Evolutionary conservation across 345 rosid species (phyloP).

Genomic region (Passiflora organensis): DNA sequence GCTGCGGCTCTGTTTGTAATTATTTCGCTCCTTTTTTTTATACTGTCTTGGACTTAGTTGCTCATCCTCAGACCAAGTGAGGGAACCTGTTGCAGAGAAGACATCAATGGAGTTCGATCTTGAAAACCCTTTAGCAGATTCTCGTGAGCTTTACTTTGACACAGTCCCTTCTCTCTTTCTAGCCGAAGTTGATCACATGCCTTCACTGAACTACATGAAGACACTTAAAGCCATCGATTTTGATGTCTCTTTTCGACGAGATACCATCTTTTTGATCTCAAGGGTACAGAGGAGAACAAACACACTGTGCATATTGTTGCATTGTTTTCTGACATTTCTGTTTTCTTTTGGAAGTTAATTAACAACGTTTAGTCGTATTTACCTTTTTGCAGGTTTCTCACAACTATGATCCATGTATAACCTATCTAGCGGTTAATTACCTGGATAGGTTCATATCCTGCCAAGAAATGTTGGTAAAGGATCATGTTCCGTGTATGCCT

Average conservation of each 20-base stretch:
- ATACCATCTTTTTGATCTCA: constrained; percentile 39
- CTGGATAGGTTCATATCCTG: constrained; percentile 71
- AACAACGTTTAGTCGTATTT: neutral
- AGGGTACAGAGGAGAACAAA: constrained; percentile 33
- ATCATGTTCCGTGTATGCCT: neutral
- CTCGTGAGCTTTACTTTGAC: constrained; percentile 17
- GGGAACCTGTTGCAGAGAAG: no score
- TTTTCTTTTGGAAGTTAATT: no score
- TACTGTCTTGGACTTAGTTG: no score
- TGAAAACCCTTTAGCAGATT: constrained; percentile 52
- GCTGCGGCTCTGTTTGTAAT: no score
- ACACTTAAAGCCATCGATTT: constrained; percentile 32
- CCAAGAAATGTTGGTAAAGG: constrained; percentile 52
- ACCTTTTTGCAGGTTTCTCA: constrained; percentile 33
- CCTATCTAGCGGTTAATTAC: constrained; percentile 77
- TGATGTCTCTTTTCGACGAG: constrained; percentile 37
- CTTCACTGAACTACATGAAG: constrained; percentile 34
- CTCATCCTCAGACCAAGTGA: no score
- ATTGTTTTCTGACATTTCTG: no score
- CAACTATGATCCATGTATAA: constrained; percentile 35
- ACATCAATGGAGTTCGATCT: constrained; percentile 66
- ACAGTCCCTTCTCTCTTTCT: constrained; percentile 40
- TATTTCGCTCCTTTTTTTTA: no score
- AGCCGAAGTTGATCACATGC: constrained; percentile 64
- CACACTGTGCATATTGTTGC: neutral